Percentiles rank a stretch among this genome's conserved stretches.
Conservation (phyloP, 2,329 filamentous ascomycete genomes). For the Fusarium graminum region DNA sequence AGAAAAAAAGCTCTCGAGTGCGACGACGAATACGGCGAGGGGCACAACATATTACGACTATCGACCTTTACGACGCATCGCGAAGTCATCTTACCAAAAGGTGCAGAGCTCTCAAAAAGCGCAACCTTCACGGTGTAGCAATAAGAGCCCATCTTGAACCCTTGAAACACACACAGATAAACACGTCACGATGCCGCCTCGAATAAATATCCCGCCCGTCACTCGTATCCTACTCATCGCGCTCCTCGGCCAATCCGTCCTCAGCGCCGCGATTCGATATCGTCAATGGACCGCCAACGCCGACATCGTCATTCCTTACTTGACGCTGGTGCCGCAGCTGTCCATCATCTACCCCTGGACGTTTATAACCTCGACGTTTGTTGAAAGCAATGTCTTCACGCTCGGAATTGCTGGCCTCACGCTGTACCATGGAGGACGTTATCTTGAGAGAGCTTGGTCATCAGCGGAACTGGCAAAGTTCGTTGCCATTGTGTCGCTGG, state of each 20-base stretch:
- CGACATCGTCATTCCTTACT: slow-evolving; percentile 82
- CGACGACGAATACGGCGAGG: slow-evolving; percentile 9
- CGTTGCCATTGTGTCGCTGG: slow-evolving; percentile 78
- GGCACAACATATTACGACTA: neutral
- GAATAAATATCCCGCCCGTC: slow-evolving; percentile 92
- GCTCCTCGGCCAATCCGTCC: slow-evolving; percentile 80
- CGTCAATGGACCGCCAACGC: slow-evolving; percentile 74
- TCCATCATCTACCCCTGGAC: slow-evolving; percentile 95
- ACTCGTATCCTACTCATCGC: slow-evolving; percentile 84
- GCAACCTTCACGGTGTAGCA: slow-evolving; percentile 20
- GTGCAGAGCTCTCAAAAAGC: slow-evolving; percentile 3
- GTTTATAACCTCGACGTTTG: slow-evolving; percentile 84
- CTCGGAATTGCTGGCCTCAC: slow-evolving; percentile 81
- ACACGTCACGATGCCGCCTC: slow-evolving; percentile 74
- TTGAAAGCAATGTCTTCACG: slow-evolving; percentile 94
- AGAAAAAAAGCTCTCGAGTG: slow-evolving; percentile 19
- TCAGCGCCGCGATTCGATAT: slow-evolving; percentile 84
- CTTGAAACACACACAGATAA: slow-evolving; percentile 14
- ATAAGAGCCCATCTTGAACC: slow-evolving; percentile 20
- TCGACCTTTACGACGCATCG: neutral
- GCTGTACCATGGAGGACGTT: slow-evolving; percentile 91
- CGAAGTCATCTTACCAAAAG: slow-evolving; percentile 15
- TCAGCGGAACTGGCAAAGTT: slow-evolving; percentile 94
- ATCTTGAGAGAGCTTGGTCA: slow-evolving; percentile 96
- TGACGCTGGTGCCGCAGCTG: slow-evolving; percentile 85